These are phyloP conservation scores for Amauroascus verrucosus DNA, from an alignment of 2,329 filamentous ascomycete species.

Conservation along the genomic window DNA sequence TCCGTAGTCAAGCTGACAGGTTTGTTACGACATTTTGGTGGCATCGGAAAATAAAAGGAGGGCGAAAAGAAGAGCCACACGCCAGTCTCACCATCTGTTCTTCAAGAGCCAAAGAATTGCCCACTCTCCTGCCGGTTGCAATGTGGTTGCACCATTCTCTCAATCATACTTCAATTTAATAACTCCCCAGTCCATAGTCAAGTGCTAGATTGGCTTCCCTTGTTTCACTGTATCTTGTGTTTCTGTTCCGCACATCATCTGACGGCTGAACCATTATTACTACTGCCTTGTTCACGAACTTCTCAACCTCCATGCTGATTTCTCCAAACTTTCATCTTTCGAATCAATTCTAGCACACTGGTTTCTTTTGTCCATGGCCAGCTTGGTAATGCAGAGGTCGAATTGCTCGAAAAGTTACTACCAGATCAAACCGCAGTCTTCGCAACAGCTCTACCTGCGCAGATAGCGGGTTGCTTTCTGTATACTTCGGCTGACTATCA, in stretches of 20 bases:
- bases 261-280: neutral
- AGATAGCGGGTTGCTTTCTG: neutral
- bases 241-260: neutral
- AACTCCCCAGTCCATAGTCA: too few relatives aligned
- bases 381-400: slow-evolving; percentile 5
- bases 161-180: neutral
- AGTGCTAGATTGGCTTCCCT: too few relatives aligned
- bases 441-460: neutral
- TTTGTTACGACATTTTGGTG: too few relatives aligned
- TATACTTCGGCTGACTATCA: neutral
- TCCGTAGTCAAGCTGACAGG: too few relatives aligned
- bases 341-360: neutral
- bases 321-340: neutral
- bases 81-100: too few relatives aligned
- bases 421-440: neutral
- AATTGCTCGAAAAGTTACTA: neutral
- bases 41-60: neutral
- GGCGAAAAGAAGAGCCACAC: neutral
- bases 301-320: neutral
- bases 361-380: slow-evolving; percentile 8
- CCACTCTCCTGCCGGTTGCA: neutral
- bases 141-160: neutral
- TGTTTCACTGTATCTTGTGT: neutral
- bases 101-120: neutral
- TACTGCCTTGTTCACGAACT: neutral